These are phyloP conservation scores for Acer yangbiense DNA, from an alignment of 345 rosid species.

Conservation along the genomic window DNA sequence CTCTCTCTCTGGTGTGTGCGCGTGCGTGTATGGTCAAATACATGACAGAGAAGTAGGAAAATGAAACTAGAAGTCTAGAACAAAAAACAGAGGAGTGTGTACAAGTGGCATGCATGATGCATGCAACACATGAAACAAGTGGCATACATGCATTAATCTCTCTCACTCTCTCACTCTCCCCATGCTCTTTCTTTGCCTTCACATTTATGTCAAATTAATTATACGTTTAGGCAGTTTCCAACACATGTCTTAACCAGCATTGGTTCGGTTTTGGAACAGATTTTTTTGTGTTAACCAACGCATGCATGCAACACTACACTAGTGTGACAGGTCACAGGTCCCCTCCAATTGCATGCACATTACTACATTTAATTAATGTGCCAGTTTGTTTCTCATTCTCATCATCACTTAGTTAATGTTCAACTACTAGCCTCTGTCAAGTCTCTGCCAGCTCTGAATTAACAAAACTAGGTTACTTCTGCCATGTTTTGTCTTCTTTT, in stretches of 20 bases:
- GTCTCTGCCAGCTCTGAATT: not conserved
- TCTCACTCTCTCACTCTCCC: not conserved
- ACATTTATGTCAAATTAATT: too few species aligned
- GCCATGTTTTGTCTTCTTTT: too few species aligned
- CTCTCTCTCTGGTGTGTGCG: too few species aligned
- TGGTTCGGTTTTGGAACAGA: not conserved
- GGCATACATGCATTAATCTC: conserved; percentile 49
- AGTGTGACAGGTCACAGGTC: not conserved
- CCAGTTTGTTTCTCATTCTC: too few species aligned
- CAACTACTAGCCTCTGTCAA: not conserved
- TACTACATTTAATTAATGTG: too few species aligned
- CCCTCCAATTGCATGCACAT: not conserved
- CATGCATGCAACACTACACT: not conserved
- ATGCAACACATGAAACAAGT: conserved; percentile 39
- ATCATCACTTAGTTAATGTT: too few species aligned
- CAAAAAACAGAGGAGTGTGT: not conserved
- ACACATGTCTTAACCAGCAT: not conserved
- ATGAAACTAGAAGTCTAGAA: not conserved
- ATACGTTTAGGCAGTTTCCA: not conserved
- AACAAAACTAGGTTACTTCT: not conserved
- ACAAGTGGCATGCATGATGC: conserved; percentile 40
- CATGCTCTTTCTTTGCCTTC: too few species aligned
- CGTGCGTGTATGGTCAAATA: not conserved
- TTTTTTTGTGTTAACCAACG: not conserved
- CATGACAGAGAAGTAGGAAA: not conserved